Evolutionary conservation across 1,284 basidiomycete genomes (phyloP), one percentile per base, ranked within the genome.

Genomic region (Cystobasidium slooffiae): DNA sequence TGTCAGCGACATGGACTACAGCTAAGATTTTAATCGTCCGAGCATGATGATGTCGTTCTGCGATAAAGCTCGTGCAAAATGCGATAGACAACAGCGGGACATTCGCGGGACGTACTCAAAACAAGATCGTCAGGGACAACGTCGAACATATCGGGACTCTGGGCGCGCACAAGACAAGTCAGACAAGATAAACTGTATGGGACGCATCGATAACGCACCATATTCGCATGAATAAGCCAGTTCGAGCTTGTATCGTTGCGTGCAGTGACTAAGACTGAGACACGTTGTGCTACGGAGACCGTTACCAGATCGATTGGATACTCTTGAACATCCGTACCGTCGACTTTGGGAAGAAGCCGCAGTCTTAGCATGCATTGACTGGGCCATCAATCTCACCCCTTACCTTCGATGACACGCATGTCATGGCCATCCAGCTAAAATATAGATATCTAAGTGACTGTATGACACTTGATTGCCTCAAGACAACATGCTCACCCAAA

Each of bases 201-300:
- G 77, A 85, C 86, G 85, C 86, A 77, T 84, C 84, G 14, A 80
- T 78, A 75, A 7, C 58, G 51, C n/a, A 59, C 92, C 87, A 97
- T 92, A 85, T 93, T 92, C 31, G 91, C 90, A 80, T 94, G 93
- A 76, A 99, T 88, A 55, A 87, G 88, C 88, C 90, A 98, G 85
- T 97, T 97, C 22, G 86, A 83, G 16, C 84, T 84, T 0, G 91
- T 90, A 79, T 94, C 91, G 82, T 94, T 93, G 72, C 91, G 88
- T 10, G 96, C 94, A 22, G 89, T 90, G 63, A 97, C 92, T 61
- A 97, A 88, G 64, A 98, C 85, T 0, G 93, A 94, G 83, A 95
- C 97, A n/a, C 95, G 88, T 82, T 98, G 95, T 0, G 94, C 94
- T 59, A 91, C 92, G 6, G 91, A 86, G 74, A 97, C 76, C 53